A percentile compares a stretch with the other conserved stretches of the same genome.
Conservation (phyloP, 225 moss, liverwort and hornwort species). For the Climacium dendroides region DNA sequence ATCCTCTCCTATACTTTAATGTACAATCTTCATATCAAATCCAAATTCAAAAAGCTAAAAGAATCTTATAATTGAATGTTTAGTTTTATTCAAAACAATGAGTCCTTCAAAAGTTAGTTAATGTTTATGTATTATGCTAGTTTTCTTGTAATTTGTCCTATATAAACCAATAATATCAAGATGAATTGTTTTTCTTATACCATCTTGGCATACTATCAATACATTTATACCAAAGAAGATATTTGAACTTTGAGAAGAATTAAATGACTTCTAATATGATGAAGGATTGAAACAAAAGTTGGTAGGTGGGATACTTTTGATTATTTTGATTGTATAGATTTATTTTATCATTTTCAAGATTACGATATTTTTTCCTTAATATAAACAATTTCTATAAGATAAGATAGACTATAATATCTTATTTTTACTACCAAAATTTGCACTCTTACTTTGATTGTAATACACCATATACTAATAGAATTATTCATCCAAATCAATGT, state of each 20-base stretch:
- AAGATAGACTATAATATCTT: background rate
- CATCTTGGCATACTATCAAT: background rate
- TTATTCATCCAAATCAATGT: background rate
- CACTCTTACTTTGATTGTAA: fast-evolving
- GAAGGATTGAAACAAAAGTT: background rate
- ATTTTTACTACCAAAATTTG: background rate
- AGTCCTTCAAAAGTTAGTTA: background rate
- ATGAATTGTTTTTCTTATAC: background rate
- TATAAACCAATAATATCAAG: background rate
- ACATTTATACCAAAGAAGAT: too few relatives aligned
- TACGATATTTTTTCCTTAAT: fast-evolving
- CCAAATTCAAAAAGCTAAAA: background rate
- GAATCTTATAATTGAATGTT: too few relatives aligned
- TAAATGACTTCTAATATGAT: background rate
- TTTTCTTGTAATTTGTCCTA: background rate
- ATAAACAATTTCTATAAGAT: background rate
- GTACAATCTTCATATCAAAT: background rate
- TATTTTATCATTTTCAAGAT: background rate
- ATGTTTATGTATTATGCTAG: too few relatives aligned
- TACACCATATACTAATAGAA: background rate
- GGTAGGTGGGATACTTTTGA: background rate
- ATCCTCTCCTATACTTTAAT: too few relatives aligned
- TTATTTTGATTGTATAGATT: too few relatives aligned
- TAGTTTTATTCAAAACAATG: background rate
- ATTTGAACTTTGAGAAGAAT: background rate